Conservation (phyloP, 1,139 yeast genomes). For the Debaryomycetaceae sp. region DNA sequence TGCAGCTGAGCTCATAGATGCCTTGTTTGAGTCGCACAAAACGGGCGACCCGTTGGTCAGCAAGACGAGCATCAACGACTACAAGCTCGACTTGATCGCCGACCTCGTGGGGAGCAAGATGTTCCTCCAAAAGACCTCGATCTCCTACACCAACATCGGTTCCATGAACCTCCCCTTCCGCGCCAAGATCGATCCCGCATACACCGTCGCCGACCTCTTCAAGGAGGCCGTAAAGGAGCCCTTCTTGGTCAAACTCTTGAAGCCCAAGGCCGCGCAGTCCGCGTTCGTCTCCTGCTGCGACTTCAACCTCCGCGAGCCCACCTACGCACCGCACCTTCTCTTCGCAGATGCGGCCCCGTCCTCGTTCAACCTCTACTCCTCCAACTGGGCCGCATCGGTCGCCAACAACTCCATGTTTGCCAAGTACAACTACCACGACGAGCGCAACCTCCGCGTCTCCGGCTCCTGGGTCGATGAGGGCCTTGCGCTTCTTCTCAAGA, state of each 20-base stretch:
- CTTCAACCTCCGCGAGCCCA: constrained; percentile 28
- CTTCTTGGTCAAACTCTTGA: constrained; percentile 33
- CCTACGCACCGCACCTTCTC: constrained; percentile 31
- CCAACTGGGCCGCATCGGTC: constrained; percentile 29
- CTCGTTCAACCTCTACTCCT: constrained; percentile 30
- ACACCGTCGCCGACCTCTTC: constrained; percentile 23
- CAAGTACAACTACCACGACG: constrained; percentile 37
- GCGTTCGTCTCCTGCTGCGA: constrained; percentile 38
- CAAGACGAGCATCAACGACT: constrained; percentile 19
- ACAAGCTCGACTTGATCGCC: constrained; percentile 35
- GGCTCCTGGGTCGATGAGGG: constrained; percentile 35
- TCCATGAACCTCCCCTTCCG: constrained; percentile 30
- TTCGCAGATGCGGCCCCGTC: constrained; percentile 17
- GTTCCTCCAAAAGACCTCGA: constrained; percentile 29
- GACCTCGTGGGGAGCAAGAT: constrained; percentile 42
- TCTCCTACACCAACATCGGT: constrained; percentile 29
- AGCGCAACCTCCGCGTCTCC: constrained; percentile 23
- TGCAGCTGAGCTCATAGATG: constrained; percentile 38
- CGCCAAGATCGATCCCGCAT: constrained; percentile 15
- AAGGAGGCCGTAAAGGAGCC: constrained; percentile 30
- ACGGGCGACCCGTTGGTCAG: constrained; percentile 19
- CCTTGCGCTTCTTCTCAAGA: constrained; percentile 21
- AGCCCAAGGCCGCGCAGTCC: constrained; percentile 34
- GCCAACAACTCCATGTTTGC: constrained; percentile 25
- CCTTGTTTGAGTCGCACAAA: constrained; percentile 22